phyloP scores from a whole-genome alignment of 805 yeast genomes.

The Pichia insulana region DNA sequence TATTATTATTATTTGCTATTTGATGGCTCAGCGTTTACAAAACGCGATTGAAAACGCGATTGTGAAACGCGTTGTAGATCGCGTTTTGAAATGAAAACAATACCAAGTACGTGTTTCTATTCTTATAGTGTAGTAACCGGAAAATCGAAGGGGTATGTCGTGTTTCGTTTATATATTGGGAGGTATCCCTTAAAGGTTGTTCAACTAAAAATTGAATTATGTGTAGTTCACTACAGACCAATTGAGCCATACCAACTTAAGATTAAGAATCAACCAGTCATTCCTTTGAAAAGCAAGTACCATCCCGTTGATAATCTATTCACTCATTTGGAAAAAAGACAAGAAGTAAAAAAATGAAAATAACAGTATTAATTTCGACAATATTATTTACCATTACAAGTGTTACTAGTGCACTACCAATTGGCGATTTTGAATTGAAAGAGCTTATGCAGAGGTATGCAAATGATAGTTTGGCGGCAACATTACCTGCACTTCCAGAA shows the following conservation, averaged over 20 bases:
- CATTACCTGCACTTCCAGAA: conserved; percentile 1
- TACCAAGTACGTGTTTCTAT: not conserved
- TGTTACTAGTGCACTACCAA: no score
- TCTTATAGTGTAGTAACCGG: no score
- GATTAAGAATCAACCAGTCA: conserved; percentile 8
- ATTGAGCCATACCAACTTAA: not conserved
- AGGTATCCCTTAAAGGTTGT: no score
- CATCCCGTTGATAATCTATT: conserved; percentile 5
- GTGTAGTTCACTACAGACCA: no score
- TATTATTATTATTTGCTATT: no score
- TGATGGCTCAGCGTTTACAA: not conserved
- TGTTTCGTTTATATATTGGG: no score
- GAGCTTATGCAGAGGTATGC: not conserved
- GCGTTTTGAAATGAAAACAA: not conserved
- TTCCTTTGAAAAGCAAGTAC: conserved; percentile 1
- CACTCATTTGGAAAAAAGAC: conserved; percentile 2
- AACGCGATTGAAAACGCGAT: not conserved
- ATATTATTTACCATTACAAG: conserved; percentile 1
- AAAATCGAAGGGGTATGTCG: no score
- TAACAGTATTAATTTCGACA: conserved; percentile 14
- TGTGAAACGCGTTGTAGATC: not conserved
- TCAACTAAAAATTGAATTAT: no score
- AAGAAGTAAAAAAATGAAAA: no score
- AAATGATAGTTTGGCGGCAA: no score
- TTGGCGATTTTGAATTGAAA: no score